phyloP scores from a whole-genome alignment of 495 filamentous ascomycete species.

The Astrothelium macrocarpum region DNA sequence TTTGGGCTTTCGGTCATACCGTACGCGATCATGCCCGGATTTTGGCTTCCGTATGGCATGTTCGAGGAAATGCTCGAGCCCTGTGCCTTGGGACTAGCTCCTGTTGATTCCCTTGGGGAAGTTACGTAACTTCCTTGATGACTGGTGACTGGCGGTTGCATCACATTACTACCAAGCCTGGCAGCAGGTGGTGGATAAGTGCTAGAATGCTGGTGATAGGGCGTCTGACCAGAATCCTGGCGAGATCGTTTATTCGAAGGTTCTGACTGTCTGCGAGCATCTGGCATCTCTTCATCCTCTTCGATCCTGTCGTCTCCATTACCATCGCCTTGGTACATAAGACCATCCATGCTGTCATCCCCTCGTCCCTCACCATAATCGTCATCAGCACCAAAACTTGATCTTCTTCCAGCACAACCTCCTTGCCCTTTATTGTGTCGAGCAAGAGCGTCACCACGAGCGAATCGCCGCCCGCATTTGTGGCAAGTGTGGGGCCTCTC shows the following conservation, averaged over 20 bases:
- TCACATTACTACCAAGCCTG: slow-evolving; percentile 21
- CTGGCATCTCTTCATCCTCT: slow-evolving; percentile 43
- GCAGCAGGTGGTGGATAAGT: slow-evolving; percentile 59
- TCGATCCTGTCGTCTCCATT: slow-evolving; percentile 45
- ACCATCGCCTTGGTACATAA: slow-evolving; percentile 48
- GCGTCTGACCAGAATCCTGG: slow-evolving; percentile 38
- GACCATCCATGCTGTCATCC: slow-evolving; percentile 68
- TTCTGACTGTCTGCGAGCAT: slow-evolving; percentile 36
- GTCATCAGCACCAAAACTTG: slow-evolving; percentile 76
- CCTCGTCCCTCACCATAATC: slow-evolving; percentile 53
- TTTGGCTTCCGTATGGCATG: slow-evolving; percentile 9
- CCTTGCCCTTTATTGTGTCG: slow-evolving; percentile 93
- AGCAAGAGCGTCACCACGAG: slow-evolving; percentile 87
- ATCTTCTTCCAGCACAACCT: slow-evolving; percentile 82
- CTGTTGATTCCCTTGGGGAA: slow-evolving; percentile 18
- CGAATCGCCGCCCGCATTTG: slow-evolving; percentile 89
- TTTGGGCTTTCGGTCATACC: slow-evolving; percentile 80
- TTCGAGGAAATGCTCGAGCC: slow-evolving; percentile 22
- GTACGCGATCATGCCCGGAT: slow-evolving; percentile 5
- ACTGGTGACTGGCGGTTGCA: slow-evolving; percentile 22
- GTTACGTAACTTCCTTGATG: slow-evolving; percentile 12
- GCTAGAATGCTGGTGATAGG: slow-evolving; percentile 52
- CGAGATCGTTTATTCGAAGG: slow-evolving; percentile 60
- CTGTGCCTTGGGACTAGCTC: slow-evolving; percentile 11
- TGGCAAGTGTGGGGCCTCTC: slow-evolving; percentile 91